These are phyloP conservation scores for Microsporum audouinii DNA, from an alignment of 2,329 filamentous ascomycete genomes.

Conservation along the genomic window DNA sequence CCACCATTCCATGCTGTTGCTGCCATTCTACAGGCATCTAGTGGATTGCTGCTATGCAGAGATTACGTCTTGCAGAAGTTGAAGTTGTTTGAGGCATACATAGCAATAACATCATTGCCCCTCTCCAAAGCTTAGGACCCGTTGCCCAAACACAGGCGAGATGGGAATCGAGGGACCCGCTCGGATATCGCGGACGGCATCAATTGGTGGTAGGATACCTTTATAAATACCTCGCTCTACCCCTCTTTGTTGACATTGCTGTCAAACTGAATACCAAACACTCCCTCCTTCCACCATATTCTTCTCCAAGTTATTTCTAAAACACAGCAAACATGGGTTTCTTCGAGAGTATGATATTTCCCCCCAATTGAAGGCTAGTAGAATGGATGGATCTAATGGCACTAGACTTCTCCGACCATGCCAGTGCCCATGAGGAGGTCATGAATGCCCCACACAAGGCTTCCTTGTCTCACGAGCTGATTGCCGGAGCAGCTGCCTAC, in stretches of 20 bases:
- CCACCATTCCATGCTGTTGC: background rate
- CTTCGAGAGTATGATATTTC: background rate
- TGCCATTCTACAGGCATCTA: background rate
- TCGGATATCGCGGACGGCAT: background rate
- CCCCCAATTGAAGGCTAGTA: background rate
- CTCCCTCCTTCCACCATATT: background rate
- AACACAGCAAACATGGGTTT: background rate
- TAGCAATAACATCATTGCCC: background rate
- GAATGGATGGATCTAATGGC: background rate
- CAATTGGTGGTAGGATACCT: background rate
- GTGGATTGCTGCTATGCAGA: background rate
- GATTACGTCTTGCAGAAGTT: background rate
- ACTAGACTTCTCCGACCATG: background rate
- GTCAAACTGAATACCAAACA: background rate
- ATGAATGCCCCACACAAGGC: constrained; percentile 46
- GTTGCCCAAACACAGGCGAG: background rate
- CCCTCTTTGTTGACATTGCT: background rate
- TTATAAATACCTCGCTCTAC: background rate
- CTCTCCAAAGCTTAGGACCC: background rate
- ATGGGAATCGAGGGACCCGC: background rate
- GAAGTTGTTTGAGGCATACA: background rate
- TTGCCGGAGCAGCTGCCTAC: constrained; percentile 67
- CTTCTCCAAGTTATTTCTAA: background rate
- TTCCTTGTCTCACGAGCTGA: constrained; percentile 58
- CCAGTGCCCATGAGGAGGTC: constrained; percentile 38